Evolutionary conservation across 768 basidiomycete genomes (phyloP).

Genomic region (Termitomyces sp.): DNA sequence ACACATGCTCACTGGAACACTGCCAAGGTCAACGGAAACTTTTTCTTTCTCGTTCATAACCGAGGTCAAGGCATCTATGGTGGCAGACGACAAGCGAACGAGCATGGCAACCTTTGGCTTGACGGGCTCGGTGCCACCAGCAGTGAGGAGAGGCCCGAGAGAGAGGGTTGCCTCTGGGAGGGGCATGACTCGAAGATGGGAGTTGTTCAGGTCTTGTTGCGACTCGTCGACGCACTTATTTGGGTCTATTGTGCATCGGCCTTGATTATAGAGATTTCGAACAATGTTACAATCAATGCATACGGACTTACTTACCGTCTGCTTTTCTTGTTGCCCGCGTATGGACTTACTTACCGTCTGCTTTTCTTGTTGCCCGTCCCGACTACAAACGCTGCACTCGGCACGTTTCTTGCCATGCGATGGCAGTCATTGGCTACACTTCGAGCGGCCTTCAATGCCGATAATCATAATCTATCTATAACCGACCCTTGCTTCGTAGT

Average conservation of each 20-base stretch:
- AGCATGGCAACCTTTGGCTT: slow-evolving; percentile 73
- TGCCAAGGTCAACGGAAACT: slow-evolving; percentile 61
- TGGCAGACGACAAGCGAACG: slow-evolving; percentile 70
- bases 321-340: too few species aligned
- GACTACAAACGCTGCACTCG: background rate
- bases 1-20: slow-evolving; percentile 45
- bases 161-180: slow-evolving; percentile 58
- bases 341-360: too few species aligned
- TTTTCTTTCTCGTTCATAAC: slow-evolving; percentile 30
- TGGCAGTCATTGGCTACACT: background rate
- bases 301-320: too few species aligned
- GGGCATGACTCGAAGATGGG: slow-evolving; percentile 47
- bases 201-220: background rate
- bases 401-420: background rate
- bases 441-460: background rate
- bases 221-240: slow-evolving; percentile 4
- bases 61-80: slow-evolving; percentile 62
- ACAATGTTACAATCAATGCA: too few species aligned
- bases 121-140: slow-evolving; percentile 52
- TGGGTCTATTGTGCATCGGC: slow-evolving; percentile 11
- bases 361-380: background rate
- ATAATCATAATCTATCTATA: background rate
- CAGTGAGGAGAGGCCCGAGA: slow-evolving; percentile 53
- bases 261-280: too few species aligned
- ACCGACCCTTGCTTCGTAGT: background rate